Conservation (phyloP, 805 yeast species). For the Hanseniaspora meyeri region DNA sequence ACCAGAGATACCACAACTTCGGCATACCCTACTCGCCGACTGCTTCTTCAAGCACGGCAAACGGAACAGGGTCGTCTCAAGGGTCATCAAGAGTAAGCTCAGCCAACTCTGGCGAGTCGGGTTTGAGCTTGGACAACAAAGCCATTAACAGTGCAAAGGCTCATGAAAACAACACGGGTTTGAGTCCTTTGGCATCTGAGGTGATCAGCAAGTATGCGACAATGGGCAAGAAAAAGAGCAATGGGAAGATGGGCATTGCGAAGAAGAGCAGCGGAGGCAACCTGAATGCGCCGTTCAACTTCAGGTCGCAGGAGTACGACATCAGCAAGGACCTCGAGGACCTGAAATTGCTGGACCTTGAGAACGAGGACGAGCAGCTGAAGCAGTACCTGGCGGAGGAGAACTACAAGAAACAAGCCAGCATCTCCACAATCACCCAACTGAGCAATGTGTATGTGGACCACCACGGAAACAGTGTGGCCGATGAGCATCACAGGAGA, state of each 20-base stretch:
- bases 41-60: background rate
- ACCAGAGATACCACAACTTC: conserved; percentile 8
- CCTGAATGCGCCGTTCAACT: conserved; percentile 3
- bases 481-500: background rate
- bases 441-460: too few species aligned
- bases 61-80: background rate
- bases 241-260: background rate
- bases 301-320: conserved; percentile 10
- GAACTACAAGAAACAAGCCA: background rate
- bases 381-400: background rate
- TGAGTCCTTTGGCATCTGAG: background rate
- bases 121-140: background rate
- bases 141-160: background rate
- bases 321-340: conserved; percentile 4
- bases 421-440: conserved; percentile 6
- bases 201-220: background rate
- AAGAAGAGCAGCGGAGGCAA: background rate
- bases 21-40: conserved; percentile 8
- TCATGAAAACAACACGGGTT: background rate
- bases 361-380: background rate
- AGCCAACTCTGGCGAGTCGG: background rate
- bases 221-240: conserved; percentile 3
- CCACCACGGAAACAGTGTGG: background rate
- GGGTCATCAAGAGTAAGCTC: background rate
- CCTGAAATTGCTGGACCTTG: background rate